A percentile compares a stretch with the other conserved stretches of the same genome.
Evolutionary conservation across 345 rosid genomes (phyloP).

Genomic region (Hypericum perforatum): DNA sequence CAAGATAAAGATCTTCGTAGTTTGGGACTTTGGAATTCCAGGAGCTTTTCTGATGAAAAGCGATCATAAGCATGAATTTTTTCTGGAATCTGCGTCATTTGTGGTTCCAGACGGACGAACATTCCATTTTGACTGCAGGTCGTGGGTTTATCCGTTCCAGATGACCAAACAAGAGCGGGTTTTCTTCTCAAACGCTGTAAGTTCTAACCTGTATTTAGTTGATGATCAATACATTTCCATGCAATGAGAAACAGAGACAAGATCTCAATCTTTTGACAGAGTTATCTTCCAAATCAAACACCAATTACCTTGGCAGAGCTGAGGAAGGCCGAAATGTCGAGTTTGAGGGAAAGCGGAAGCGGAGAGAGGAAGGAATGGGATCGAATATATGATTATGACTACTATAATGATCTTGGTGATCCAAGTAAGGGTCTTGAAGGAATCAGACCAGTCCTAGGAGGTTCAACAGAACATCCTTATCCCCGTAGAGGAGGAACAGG

Average conservation of each 20-base stretch:
- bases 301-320: conserved; percentile 31
- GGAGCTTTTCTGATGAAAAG: conserved; percentile 40
- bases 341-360: conserved; percentile 33
- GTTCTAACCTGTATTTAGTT: not conserved
- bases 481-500: conserved; percentile 50
- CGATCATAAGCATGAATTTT: conserved; percentile 35
- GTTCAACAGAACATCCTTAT: conserved; percentile 34
- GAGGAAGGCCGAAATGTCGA: conserved; percentile 35
- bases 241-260: not conserved
- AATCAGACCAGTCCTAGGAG: conserved; percentile 42
- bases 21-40: conserved; percentile 36
- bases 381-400: conserved; percentile 43
- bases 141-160: conserved; percentile 49
- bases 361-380: conserved; percentile 49
- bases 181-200: conserved; percentile 45
- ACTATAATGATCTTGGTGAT: conserved; percentile 43
- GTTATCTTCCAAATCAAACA: conserved; percentile 40
- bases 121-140: conserved; percentile 40
- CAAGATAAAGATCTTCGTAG: conserved; percentile 24
- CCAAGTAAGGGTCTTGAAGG: conserved; percentile 29
- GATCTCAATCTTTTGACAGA: conserved; percentile 17
- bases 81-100: conserved; percentile 37
- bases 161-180: conserved; percentile 27
- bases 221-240: not conserved
- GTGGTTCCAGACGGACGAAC: conserved; percentile 5